These are phyloP conservation scores for Mucor circinelloides DNA, from an alignment of 371 early-diverging fungal genomes.

Conservation along the genomic window DNA sequence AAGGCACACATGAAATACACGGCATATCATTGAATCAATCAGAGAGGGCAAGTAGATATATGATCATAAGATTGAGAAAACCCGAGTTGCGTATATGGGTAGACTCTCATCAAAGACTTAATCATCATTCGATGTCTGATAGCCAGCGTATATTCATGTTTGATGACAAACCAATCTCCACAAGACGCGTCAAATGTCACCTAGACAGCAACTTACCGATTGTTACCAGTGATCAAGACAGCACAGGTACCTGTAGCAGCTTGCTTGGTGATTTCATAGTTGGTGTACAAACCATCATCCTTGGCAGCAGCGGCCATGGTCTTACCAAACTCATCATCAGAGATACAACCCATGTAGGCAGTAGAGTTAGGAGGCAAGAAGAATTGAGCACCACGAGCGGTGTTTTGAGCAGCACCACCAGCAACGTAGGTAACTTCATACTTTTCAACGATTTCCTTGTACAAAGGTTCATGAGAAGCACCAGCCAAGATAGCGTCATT, in stretches of 20 bases:
- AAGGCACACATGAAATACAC: neutral
- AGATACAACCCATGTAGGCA: conserved; percentile 91
- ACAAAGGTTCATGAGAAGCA: conserved; percentile 82
- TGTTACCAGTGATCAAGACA: conserved; percentile 87
- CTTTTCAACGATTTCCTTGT: conserved; percentile 76
- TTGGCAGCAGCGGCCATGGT: conserved; percentile 76
- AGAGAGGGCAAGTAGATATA: conserved; percentile 5
- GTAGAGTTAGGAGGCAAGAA: conserved; percentile 85
- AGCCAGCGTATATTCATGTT: neutral
- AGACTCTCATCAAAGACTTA: conserved; percentile 13
- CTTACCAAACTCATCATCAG: conserved; percentile 81
- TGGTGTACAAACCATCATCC: conserved; percentile 83
- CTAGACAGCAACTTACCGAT: conserved; percentile 61
- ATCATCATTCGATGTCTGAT: neutral
- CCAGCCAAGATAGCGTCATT: conserved; percentile 96
- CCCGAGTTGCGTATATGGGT: conserved; percentile 4
- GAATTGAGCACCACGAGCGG: conserved; percentile 89
- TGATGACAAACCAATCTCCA: neutral
- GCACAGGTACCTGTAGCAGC: conserved; percentile 94
- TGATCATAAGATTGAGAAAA: conserved; percentile 2
- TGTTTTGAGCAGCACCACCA: conserved; percentile 96
- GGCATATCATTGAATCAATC: neutral
- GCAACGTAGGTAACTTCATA: conserved; percentile 84
- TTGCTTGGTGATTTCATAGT: conserved; percentile 73
- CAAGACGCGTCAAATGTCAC: neutral